Base-by-base conservation (phyloP, 177 flowering plant species). In the Tripterygium wilfordii region DNA sequence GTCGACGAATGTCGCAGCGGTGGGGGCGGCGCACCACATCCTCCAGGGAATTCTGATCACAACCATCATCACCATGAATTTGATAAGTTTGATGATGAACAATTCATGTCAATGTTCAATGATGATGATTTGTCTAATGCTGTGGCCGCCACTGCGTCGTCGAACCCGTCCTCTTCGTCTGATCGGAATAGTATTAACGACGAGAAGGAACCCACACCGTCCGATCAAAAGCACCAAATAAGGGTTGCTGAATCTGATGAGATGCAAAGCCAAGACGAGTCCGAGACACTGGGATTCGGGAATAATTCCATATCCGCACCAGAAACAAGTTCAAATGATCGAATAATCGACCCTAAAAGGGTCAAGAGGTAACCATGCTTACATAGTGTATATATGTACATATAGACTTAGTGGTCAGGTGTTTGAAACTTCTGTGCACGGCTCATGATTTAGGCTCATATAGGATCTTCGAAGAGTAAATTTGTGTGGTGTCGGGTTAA, bases 1-100 rank as follows among this genome's bases (percentile, higher is more conserved):
- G 53, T 46, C n/a, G 71, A 78, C 10, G 76, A 74, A 43, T 67
- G 79, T 40, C 67, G 64, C 7, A 57, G 49, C 23, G 37, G 65
- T 12, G 50, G 62, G 4, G 48, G 58, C 1, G 20, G 8, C 2
- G 17, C 42, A 6, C 52, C 10, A 3, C 16, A 13, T n/a, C n/a
- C n/a, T n/a, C n/a, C n/a, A n/a, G n/a, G n/a, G n/a, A n/a, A n/a
- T n/a, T n/a, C n/a, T n/a, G n/a, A n/a, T n/a, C 10, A 12, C 45
- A 15, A 20, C 29, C 3, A 10, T 10, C 2, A 22, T 27, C 3
- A 4, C 26, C 10, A 12, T 14, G 45, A 42, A 6, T 42, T 42
- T 10, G 45, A 42, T 10, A 42, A 24, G 10, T 42, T 42, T 42
- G 45, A 42, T 10, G 45, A 42, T 5, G 45, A 42, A 9, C 45